These are phyloP conservation scores for Candida gigantensis DNA, from an alignment of 1,139 yeast species.

Conservation along the genomic window DNA sequence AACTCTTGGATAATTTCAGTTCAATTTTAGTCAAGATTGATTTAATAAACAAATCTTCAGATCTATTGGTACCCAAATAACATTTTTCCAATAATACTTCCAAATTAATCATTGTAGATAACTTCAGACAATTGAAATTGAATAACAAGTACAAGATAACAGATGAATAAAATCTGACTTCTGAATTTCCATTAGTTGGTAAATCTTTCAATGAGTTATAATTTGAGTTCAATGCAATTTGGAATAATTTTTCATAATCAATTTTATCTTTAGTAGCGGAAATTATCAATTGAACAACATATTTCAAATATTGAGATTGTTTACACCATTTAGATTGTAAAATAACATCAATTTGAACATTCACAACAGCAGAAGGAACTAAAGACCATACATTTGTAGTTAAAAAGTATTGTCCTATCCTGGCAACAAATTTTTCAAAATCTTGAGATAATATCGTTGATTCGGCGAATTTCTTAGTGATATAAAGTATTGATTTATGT, in stretches of 20 bases:
- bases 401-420: constrained; percentile 20
- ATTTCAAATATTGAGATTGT: constrained; percentile 38
- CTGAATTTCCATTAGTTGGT: constrained; percentile 22
- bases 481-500: constrained; percentile 53
- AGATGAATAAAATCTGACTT: constrained; percentile 42
- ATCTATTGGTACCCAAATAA: constrained; percentile 62
- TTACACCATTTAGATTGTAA: constrained; percentile 50
- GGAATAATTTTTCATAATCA: constrained; percentile 58
- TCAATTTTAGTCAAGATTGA: constrained; percentile 59
- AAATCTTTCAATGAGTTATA: constrained; percentile 27
- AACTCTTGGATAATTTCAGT: constrained; percentile 43
- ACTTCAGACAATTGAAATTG: constrained; percentile 44
- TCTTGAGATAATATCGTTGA: constrained; percentile 29
- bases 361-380: constrained; percentile 51
- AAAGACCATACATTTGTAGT: constrained; percentile 37
- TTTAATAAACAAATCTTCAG: constrained; percentile 65
- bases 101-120: constrained; percentile 36
- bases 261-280: constrained; percentile 38
- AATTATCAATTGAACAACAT: constrained; percentile 37
- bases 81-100: constrained; percentile 10
- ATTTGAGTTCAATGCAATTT: constrained; percentile 60
- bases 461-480: constrained; percentile 68
- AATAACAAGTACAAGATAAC: constrained; percentile 48
- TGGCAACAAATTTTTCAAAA: constrained; percentile 30
- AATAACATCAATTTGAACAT: constrained; percentile 70